Percentiles rank a stretch among this genome's conserved stretches.
These are phyloP conservation scores for Penicillium manginii DNA, from an alignment of 495 filamentous ascomycete species.

Conservation along the genomic window DNA sequence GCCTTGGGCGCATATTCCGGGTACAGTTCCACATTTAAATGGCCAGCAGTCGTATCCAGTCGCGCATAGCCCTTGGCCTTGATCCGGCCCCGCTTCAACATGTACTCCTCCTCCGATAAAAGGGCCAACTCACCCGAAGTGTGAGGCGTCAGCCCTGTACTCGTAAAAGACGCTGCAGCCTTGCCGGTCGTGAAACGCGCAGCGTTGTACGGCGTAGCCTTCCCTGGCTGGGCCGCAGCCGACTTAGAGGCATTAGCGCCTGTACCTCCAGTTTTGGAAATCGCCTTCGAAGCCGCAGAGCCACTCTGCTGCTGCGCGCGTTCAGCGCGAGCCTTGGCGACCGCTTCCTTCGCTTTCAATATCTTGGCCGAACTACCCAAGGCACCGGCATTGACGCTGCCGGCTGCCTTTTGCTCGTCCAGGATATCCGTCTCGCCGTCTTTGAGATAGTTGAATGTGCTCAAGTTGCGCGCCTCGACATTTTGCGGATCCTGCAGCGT, in stretches of 20 bases:
- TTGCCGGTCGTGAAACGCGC: slow-evolving; percentile 88
- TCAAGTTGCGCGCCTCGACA: slow-evolving; percentile 78
- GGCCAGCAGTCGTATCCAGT: slow-evolving; percentile 79
- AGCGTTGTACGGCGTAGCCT: slow-evolving; percentile 74
- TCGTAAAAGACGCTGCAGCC: slow-evolving; percentile 93
- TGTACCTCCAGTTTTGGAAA: slow-evolving; percentile 42
- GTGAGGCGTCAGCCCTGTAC: slow-evolving; percentile 89
- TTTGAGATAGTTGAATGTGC: slow-evolving; percentile 85
- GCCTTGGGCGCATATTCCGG: slow-evolving; percentile 88
- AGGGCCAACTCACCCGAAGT: slow-evolving; percentile 83
- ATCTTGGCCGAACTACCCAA: slow-evolving; percentile 86
- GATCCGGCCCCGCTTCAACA: slow-evolving; percentile 85
- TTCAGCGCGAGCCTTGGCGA: slow-evolving; percentile 76
- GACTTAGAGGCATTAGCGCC: slow-evolving; percentile 27
- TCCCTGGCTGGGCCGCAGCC: slow-evolving; percentile 31
- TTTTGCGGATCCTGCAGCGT: slow-evolving; percentile 97
- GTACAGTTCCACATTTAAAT: slow-evolving; percentile 86
- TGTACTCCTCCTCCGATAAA: slow-evolving; percentile 91
- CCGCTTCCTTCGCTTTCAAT: slow-evolving; percentile 86
- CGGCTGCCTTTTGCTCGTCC: slow-evolving; percentile 60
- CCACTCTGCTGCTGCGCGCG: slow-evolving; percentile 45
- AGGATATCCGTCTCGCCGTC: slow-evolving; percentile 74
- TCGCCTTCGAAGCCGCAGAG: slow-evolving; percentile 34
- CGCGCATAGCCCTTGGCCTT: slow-evolving; percentile 89
- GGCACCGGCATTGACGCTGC: slow-evolving; percentile 73